Percentiles rank a stretch among this genome's conserved stretches.
phyloP scores from a whole-genome alignment of 768 basidiomycete genomes.

The Calocybe cyanea region DNA sequence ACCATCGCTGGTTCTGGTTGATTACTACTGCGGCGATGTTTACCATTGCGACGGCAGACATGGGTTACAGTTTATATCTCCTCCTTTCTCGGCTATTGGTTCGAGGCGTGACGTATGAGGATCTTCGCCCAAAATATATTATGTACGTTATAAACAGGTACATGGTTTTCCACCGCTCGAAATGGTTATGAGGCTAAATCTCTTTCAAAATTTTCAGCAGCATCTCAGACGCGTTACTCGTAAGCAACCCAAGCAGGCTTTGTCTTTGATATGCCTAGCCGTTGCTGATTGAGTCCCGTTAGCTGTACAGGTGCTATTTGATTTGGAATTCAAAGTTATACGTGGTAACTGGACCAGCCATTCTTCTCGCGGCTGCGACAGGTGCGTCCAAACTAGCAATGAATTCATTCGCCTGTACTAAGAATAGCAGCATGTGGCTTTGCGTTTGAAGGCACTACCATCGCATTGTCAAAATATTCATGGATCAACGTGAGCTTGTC shows the following conservation, averaged over 20 bases:
- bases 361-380: constrained; percentile 13
- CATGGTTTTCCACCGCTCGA: background rate
- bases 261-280: too few relatives aligned
- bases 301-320: constrained; percentile 19
- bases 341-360: constrained; percentile 10
- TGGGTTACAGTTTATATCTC: constrained; percentile 12
- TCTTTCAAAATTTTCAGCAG: too few relatives aligned
- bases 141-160: constrained; percentile 18
- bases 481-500: constrained; percentile 32
- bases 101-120: constrained; percentile 8
- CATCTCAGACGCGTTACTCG: constrained; percentile 15
- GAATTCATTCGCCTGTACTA: background rate
- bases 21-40: constrained; percentile 11
- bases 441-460: constrained; percentile 12
- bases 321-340: constrained; percentile 12
- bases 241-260: too few relatives aligned
- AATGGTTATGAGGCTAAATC: background rate
- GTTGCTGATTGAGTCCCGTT: background rate
- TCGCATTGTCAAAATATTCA: constrained; percentile 17
- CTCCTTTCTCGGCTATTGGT: constrained; percentile 10
- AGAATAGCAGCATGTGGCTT: constrained; percentile 14
- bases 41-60: constrained; percentile 13
- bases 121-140: constrained; percentile 15
- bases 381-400: constrained; percentile 7
- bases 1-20: constrained; percentile 2